Evolutionary conservation across 495 filamentous ascomycete genomes (phyloP), one percentile per base, ranked within the genome.

Genomic region (Talaromyces proteolyticus): DNA sequence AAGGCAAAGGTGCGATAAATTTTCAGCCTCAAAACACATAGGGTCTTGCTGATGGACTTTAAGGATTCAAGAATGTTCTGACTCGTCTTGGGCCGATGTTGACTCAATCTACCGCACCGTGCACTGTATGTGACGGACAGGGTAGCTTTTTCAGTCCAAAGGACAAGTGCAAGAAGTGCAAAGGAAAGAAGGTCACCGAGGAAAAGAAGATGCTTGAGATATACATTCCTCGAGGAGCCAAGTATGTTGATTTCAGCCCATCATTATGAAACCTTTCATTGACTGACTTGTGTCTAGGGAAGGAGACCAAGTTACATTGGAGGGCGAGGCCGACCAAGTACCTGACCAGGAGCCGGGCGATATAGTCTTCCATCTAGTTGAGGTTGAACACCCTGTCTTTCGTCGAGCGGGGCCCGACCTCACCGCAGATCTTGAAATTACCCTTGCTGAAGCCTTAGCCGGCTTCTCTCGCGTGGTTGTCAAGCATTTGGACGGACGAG

Each of bases 101-200:
- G 39, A 89, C 89, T 5, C 85, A 86, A 60, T 81, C 85, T 49
- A 78, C 78, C 6, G 77, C 86, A 14, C 58, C 78, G 12, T 98
- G 93, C 69, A 79, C 81, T 52, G 78, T 79, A 49, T 98, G 93
- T 72, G 78, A 79, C 47, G 90, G 89, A 12, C 80, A 85, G 12
- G 93, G 93, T 12, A 80, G 82, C 50, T 81, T 91, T 57, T 95
- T 82, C 74, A 87, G 87, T 66, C 89, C 93, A 54, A 96, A 96
- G 74, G 93, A 98, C 53, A 86, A 87, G 63, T 98, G 93, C 76
- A 94, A 91, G 76, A 96, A 94, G 75, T 98, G 94, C 80, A 96
- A 96, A 70, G 93, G 93, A 41, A 83, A 86, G 61, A 79, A 87
- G 45, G 87, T 88, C 3, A 73, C 77, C 25, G 82, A 88, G 61